Conservation (phyloP, 2,329 filamentous ascomycete genomes). For the Fusarium tuaranense region DNA sequence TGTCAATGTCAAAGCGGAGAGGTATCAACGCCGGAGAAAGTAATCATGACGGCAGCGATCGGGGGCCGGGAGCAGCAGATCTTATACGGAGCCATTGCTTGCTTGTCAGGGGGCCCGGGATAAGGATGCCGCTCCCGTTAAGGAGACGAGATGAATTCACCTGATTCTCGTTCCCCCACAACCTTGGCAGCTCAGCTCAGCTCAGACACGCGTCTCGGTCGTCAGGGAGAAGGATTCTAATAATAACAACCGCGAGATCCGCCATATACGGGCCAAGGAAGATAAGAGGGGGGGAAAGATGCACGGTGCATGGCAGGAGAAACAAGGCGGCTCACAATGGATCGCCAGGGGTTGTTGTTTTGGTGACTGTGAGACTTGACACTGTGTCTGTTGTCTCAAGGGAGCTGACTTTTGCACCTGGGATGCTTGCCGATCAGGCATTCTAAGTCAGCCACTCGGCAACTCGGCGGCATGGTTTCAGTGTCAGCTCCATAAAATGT, state of each 20-base stretch:
- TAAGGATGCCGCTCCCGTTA: not conserved
- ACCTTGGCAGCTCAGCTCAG: slow-evolving; percentile 6
- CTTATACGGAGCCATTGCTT: slow-evolving; percentile 21
- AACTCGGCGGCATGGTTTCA: not conserved
- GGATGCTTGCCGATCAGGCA: slow-evolving; percentile 11
- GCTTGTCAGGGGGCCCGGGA: slow-evolving; percentile 13
- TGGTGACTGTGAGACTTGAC: not conserved
- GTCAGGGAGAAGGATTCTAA: slow-evolving; percentile 20
- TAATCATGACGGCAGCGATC: not conserved
- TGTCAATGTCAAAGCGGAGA: slow-evolving; percentile 4
- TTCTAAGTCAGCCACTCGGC: slow-evolving; percentile 14
- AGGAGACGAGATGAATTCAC: slow-evolving; percentile 16
- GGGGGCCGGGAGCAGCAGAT: slow-evolving; percentile 6
- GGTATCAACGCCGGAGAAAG: slow-evolving; percentile 1
- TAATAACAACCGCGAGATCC: slow-evolving; percentile 34
- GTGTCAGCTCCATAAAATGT: slow-evolving; percentile 2
- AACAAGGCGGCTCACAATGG: not conserved
- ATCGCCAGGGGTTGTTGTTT: slow-evolving; percentile 23
- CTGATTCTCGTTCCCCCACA: slow-evolving; percentile 26
- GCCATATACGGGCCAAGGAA: not conserved
- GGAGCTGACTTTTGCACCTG: slow-evolving; percentile 8
- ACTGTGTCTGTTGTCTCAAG: slow-evolving; percentile 13
- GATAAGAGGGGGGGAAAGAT: slow-evolving; percentile 15
- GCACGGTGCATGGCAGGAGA: slow-evolving; percentile 16
- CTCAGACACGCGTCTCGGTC: slow-evolving; percentile 15